Base-by-base conservation (phyloP, 176 grass and related monocot species). In the Themeda triandra region DNA sequence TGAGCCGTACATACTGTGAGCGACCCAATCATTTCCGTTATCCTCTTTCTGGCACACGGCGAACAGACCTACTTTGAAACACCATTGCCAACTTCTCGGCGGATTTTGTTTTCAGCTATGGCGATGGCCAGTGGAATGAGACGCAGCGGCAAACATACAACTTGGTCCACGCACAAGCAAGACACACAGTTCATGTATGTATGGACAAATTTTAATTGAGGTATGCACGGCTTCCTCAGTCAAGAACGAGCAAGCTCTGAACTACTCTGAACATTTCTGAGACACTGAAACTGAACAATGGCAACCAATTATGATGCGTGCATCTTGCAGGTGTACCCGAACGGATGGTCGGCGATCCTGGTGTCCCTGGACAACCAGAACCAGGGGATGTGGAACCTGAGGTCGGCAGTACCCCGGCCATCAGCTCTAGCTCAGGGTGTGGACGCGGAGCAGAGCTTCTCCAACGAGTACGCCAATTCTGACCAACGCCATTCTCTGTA, bases 351-450 rank as follows among this genome's bases (percentile, higher is more conserved):
- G 21, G 95, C 36, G 36, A 37, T 37, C 78, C 69, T 98, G 74
- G 87, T 98, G 74, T 98, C 95, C 6, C 75, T 98, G 54, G 92
- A 98, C 81, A 95, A 98, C 73, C 86, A 95, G 46, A 95, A 98
- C 73, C 86, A 95, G 46, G 92, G 95, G 33, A 95, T 98, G 89
- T 98, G 95, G 95, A 98, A 98, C 81, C 76, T 93, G 63, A 86
- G 95, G 75, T 95, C 95, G 3, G 6, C 49, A 51, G 48, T 51
- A 51, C 48, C 48, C 19, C 48, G 48, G 48, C 48, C 48, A 98
- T 58, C 92, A 98, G 69, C 88, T 98, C 19, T 98, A 98, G 84
- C 68, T 95, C 65, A 88, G 89, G 64, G 92, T 98, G 11, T 97
- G 95, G 95, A 91, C 92, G 0, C 32, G 14, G n/a, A 89, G 80